Base-by-base conservation (phyloP, 768 basidiomycete species). In the Tylopilus sp. region DNA sequence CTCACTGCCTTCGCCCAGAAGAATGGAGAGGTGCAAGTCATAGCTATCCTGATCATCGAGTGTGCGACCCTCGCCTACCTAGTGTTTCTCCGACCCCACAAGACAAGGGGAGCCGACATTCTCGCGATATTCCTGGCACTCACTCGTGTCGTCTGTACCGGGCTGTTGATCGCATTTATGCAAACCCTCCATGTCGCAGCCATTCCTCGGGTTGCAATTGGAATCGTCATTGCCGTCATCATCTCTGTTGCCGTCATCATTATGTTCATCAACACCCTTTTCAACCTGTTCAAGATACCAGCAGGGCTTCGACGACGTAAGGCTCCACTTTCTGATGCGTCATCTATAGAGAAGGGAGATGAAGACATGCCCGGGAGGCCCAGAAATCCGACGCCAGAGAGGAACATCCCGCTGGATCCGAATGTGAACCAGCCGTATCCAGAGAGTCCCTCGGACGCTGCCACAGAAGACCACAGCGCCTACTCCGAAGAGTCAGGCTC, bases 161-260 rank as follows among this genome's bases (percentile, higher is more conserved):
- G 83, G 7, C 66, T 92, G 21, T 73, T 89, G 73, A 79, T 96
- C 56, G 82, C 89, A 0, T 97, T 94, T 68, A 72, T 92, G 43
- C 78, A 89, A 56, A 72, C 70, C 10, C 64, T 93, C 24, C 68
- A 75, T 7, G 77, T 94, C 30, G 71, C 76, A 17, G 76, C 92
- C 36, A 96, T 96, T 60, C 85, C 89, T 1, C 82, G 92, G 19
- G 87, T 89, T 2, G 85, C 81, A 30, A 85, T 97, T 51, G 92
- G 92, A 21, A 78, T 89, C 52, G 78, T 92, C 56, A 76, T 83
- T 34, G 82, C 85, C 13, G 81, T 87, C 29, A 75, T 92, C 33
- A 87, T 83, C 66, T 86, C 87, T 14, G 71, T 90, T 34, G 79
- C 89, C 0, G 77, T 89, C 28, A 54, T 94, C 42, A 70, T 91